A percentile compares a stretch with the other conserved stretches of the same genome.
phyloP scores from a whole-genome alignment of 257 asterid species.

The Solanum tarijense region DNA sequence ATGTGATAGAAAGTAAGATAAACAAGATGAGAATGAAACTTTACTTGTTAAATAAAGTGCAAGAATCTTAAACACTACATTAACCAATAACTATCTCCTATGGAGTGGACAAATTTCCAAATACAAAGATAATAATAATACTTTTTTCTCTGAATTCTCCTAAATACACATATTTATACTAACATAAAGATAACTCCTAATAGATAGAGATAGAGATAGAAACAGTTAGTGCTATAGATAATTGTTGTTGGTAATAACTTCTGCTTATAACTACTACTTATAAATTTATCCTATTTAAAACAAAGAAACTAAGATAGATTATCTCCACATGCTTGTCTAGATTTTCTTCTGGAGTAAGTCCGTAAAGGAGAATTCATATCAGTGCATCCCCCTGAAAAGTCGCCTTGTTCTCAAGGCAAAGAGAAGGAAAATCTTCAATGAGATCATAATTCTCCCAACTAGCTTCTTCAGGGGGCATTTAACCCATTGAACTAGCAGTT shows the following conservation, averaged over 20 bases:
- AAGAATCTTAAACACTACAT: neutral
- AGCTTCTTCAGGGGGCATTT: neutral
- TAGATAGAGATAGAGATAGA: neutral
- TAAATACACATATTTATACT: neutral
- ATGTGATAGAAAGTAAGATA: neutral
- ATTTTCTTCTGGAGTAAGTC: neutral
- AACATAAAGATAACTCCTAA: neutral
- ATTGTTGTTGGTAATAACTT: neutral
- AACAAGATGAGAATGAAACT: neutral
- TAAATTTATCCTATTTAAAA: neutral
- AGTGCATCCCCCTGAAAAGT: neutral
- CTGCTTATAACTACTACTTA: neutral
- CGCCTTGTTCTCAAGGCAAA: neutral
- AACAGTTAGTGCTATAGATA: neutral
- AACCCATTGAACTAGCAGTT: neutral
- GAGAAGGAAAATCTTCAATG: neutral
- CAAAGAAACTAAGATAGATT: neutral
- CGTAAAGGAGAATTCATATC: neutral
- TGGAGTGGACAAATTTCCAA: neutral
- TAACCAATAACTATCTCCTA: neutral
- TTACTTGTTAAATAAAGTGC: neutral
- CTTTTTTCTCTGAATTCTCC: neutral
- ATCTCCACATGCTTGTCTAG: neutral
- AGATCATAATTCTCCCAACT: neutral
- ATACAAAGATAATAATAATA: too few relatives aligned